Base-by-base conservation (phyloP, 257 asterid genomes). In the Plantago ovata region DNA sequence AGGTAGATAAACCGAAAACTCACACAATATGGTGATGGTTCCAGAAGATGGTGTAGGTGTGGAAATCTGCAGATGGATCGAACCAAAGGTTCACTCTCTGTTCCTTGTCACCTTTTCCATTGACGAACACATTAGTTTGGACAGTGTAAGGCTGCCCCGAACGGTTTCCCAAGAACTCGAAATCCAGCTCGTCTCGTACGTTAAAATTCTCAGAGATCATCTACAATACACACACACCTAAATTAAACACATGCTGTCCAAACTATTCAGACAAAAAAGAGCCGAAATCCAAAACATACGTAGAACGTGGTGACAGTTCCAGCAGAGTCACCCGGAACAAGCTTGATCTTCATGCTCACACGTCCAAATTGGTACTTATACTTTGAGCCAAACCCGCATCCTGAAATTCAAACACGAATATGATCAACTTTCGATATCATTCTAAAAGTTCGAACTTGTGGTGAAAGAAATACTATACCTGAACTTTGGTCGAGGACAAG, bases 1-100 rank as follows among this genome's bases (percentile, higher is more conserved):
- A 8, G 7, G 36, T 28, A 28, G 36, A 28, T 1, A 3, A 28
- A 28, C 36, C 36, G 36, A 28, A 28, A 50, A 67, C 98, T 85
- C 86, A 92, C 96, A 80, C 65, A 43, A 76, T 53, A 0, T 56
- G 81, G 3, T 38, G 52, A 51, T 79, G 96, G 74, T 70, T 88
- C 96, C 98, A 88, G 1, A 60, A 23, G 13, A 92, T 84, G 11
- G 72, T 3, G 44, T 92, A 92, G 4, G 81, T 73, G 70, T 92
- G 98, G 65, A 75, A 92, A 4, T 70, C 94, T 0, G 63, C 69
- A 0, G 98, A 33, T 0, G 96, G 96, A 57, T 92, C 96, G 36
- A 92, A 92, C 98, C 98, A 92, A 0, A 88, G 88, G 75, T 92
- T 92, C 46, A 88, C 58, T 65, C 98, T 75, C 60, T 88, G 90